Evolutionary conservation across 2,329 filamentous ascomycete species (phyloP).

Genomic region (Venturia pyrina): DNA sequence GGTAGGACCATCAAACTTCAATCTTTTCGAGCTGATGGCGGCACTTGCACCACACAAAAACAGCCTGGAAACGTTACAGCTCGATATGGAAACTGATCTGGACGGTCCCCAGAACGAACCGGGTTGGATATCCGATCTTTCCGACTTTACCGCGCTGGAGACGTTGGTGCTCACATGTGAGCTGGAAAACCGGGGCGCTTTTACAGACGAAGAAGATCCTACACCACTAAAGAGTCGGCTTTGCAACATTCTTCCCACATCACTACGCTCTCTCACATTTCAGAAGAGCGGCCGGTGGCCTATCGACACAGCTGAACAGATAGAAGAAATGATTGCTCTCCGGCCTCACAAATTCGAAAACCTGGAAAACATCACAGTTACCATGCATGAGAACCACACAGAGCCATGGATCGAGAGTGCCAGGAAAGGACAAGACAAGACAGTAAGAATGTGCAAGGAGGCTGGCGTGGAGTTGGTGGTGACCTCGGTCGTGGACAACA

Average conservation of each 20-base stretch:
- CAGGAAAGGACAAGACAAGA: neutral
- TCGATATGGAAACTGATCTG: neutral
- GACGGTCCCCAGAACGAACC: neutral
- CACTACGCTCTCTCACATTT: neutral
- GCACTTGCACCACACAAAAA: neutral
- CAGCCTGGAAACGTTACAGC: neutral
- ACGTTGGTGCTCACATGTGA: neutral
- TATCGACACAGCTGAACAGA: neutral
- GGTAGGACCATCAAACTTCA: neutral
- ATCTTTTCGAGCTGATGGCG: neutral
- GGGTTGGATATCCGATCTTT: neutral
- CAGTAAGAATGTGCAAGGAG: neutral
- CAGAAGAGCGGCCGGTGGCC: neutral
- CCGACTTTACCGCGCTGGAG: neutral
- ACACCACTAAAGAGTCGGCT: neutral
- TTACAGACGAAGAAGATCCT: neutral
- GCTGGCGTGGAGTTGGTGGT: neutral
- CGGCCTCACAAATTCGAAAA: neutral
- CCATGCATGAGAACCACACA: neutral
- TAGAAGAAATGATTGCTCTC: neutral
- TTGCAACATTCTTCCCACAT: neutral
- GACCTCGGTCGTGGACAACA: too few species aligned
- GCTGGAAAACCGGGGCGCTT: neutral
- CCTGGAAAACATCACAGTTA: neutral
- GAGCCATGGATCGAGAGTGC: neutral